A percentile compares a stretch with the other conserved stretches of the same genome.
Evolutionary conservation across 2,329 filamentous ascomycete species (phyloP).

Genomic region (Ceratocystis huliohia): DNA sequence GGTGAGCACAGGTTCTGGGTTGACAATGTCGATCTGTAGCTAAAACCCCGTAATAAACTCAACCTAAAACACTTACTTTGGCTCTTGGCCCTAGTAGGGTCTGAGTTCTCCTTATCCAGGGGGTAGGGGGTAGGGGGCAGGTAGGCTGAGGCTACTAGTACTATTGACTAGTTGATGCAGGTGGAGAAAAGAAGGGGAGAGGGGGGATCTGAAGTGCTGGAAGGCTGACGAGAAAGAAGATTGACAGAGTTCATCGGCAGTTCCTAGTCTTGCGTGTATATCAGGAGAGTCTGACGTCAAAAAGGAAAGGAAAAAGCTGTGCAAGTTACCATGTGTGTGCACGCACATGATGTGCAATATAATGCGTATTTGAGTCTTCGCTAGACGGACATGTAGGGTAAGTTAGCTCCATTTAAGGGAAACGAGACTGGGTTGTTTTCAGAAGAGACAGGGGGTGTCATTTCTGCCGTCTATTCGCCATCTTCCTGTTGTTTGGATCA

Average conservation of each 20-base stretch:
- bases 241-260: neutral
- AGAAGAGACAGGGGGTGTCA: no score
- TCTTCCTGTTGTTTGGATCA: no score
- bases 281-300: no score
- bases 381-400: no score
- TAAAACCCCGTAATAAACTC: constrained; percentile 1
- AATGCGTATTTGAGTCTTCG: no score
- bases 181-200: neutral
- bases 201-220: neutral
- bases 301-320: no score
- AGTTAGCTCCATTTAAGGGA: no score
- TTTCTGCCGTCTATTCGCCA: no score
- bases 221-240: neutral
- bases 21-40: constrained; percentile 7
- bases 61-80: neutral
- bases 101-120: constrained; percentile 7
- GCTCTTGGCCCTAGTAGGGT: neutral
- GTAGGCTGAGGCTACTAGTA: neutral
- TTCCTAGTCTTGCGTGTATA: no score
- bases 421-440: no score
- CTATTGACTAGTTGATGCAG: neutral
- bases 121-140: neutral
- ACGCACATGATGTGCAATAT: no score
- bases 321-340: no score
- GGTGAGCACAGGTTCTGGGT: neutral